Conservation (phyloP, 177 flowering plant species). For the Tripterygium wilfordii region DNA sequence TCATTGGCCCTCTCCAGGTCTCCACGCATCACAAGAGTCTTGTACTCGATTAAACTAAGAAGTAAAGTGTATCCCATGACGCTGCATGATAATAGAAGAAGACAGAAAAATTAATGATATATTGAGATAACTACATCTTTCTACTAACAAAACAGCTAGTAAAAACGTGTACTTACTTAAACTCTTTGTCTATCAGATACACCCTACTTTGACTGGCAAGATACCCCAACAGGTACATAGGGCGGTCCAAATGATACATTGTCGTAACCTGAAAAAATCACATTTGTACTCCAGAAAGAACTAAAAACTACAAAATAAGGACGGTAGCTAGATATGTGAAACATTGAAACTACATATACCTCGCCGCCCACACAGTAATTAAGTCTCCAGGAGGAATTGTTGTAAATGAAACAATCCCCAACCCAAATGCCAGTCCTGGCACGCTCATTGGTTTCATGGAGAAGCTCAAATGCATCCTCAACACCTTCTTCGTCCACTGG, state of each 20-base stretch:
- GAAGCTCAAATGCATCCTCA: conserved; percentile 96
- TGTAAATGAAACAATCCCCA: conserved; percentile 94
- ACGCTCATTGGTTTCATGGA: conserved; percentile 89
- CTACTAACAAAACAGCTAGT: not conserved
- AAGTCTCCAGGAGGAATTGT: conserved; percentile 89
- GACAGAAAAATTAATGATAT: not conserved
- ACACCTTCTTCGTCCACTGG: conserved; percentile 90
- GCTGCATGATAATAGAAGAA: conserved; percentile 37
- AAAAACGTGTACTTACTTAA: conserved; percentile 68
- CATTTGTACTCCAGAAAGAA: conserved; percentile 4
- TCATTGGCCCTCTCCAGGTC: conserved; percentile 78
- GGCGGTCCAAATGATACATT: conserved; percentile 96
- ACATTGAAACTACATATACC: conserved; percentile 37
- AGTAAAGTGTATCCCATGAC: conserved; percentile 88
- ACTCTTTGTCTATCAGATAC: conserved; percentile 92
- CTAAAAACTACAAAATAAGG: not conserved
- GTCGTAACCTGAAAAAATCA: conserved; percentile 76
- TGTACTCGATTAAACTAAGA: conserved; percentile 91
- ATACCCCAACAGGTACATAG: conserved; percentile 95
- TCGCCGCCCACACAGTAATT: conserved; percentile 99
- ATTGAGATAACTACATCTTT: not conserved
- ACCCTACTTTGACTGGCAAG: conserved; percentile 94
- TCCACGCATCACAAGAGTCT: conserved; percentile 98
- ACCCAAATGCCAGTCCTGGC: conserved; percentile 97
- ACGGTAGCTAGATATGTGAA: not conserved